phyloP scores from a whole-genome alignment of 108 stramenopile species.

The Cyclostephanos tholiformis region DNA sequence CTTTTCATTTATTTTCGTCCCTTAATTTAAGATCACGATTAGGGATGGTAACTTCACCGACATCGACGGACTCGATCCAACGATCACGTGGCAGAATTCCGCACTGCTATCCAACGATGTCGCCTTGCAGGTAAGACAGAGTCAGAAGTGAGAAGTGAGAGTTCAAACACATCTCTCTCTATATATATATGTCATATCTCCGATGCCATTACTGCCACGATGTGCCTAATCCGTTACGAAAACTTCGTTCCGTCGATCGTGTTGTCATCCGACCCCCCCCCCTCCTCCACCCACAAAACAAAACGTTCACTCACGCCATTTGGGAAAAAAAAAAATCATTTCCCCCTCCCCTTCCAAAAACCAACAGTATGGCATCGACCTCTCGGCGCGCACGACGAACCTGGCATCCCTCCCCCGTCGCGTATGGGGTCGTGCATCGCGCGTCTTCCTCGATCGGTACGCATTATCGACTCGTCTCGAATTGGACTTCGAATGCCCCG shows the following conservation, averaged over 20 bases:
- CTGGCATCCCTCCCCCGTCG: slow-evolving; percentile 82
- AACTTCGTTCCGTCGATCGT: too few species aligned
- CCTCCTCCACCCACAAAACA: too few species aligned
- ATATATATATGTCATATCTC: too few species aligned
- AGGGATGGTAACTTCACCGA: slow-evolving; percentile 85
- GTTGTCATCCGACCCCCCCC: too few species aligned
- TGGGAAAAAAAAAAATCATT: slow-evolving; percentile 12
- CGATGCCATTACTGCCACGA: too few species aligned
- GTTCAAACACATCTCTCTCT: too few species aligned
- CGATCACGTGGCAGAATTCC: slow-evolving; percentile 66
- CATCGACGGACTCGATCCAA: slow-evolving; percentile 82
- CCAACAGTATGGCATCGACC: slow-evolving; percentile 83
- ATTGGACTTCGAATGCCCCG: slow-evolving; percentile 56
- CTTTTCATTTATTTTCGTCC: slow-evolving; percentile 1
- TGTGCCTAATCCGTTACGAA: too few species aligned
- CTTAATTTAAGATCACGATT: slow-evolving; percentile 63
- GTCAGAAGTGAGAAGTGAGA: too few species aligned
- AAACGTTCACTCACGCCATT: neutral
- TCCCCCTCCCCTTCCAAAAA: too few species aligned
- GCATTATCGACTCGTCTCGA: slow-evolving; percentile 81
- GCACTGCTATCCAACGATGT: slow-evolving; percentile 36
- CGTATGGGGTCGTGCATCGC: slow-evolving; percentile 83
- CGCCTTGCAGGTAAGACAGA: slow-evolving; percentile 33
- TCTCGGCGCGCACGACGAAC: slow-evolving; percentile 77
- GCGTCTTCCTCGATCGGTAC: slow-evolving; percentile 68